Conservation (phyloP, 306 rosid species). For the Prinsepia uniflora region DNA sequence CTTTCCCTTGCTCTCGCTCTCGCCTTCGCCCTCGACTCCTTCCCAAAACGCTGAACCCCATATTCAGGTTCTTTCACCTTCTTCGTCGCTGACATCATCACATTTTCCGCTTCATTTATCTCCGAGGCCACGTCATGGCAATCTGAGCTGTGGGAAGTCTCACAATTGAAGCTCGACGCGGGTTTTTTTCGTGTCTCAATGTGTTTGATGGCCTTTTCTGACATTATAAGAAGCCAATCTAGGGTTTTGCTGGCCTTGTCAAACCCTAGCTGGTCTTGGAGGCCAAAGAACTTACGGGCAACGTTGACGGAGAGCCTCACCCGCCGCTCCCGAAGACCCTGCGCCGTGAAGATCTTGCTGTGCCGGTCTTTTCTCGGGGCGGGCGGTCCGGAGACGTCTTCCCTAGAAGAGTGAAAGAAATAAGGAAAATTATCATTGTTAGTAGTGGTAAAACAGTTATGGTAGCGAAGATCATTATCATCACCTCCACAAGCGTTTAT, state of each 20-base stretch:
- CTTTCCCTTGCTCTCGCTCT: conserved; percentile 89
- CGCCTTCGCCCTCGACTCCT: conserved; percentile 71
- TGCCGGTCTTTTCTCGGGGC: conserved; percentile 68
- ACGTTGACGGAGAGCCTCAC: conserved; percentile 81
- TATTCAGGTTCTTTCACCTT: conserved; percentile 28
- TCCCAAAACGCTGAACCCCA: conserved; percentile 26
- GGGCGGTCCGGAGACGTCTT: neutral
- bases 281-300: conserved; percentile 89
- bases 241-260: conserved; percentile 93
- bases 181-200: conserved; percentile 22
- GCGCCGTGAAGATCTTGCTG: conserved; percentile 93
- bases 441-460: neutral
- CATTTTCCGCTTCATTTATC: conserved; percentile 18
- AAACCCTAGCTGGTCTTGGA: conserved; percentile 92
- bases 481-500: neutral
- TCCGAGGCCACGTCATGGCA: conserved; percentile 28
- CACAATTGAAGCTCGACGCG: neutral
- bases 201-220: conserved; percentile 64
- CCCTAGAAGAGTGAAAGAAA: conserved; percentile 26
- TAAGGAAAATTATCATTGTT: conserved; percentile 25
- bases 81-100: neutral
- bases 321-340: conserved; percentile 82
- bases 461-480: neutral
- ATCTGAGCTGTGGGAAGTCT: conserved; percentile 27
- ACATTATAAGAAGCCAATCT: conserved; percentile 84